A percentile compares a stretch with the other conserved stretches of the same genome.
These are phyloP conservation scores for Irpex sp. DNA, from an alignment of 1,284 basidiomycete genomes.

Conservation along the genomic window DNA sequence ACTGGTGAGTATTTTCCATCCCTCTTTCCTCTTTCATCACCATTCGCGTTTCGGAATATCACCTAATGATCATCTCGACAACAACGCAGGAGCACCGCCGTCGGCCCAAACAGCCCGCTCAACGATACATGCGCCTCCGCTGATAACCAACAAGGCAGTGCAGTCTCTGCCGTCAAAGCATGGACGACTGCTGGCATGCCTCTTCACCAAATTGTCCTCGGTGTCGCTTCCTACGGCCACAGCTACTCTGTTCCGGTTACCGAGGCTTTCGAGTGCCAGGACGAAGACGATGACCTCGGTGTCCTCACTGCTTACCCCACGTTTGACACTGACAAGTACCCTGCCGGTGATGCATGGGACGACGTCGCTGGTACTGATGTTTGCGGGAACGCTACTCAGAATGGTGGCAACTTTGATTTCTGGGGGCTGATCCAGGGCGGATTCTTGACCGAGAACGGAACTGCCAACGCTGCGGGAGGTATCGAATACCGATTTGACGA, in stretches of 20 bases:
- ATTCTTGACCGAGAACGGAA: constrained; percentile 51
- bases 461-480: constrained; percentile 33
- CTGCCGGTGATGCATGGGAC: constrained; percentile 57
- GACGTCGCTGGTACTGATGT: constrained; percentile 42
- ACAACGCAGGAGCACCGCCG: constrained; percentile 33
- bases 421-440: constrained; percentile 54
- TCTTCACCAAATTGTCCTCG: constrained; percentile 74
- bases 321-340: constrained; percentile 42
- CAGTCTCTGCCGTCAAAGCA: constrained; percentile 63
- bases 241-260: constrained; percentile 45
- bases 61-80: neutral
- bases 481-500: constrained; percentile 54
- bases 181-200: constrained; percentile 84
- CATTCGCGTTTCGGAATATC: neutral
- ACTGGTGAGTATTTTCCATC: constrained; percentile 12
- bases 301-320: constrained; percentile 44
- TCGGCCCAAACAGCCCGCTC: constrained; percentile 83
- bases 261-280: constrained; percentile 33
- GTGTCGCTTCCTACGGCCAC: constrained; percentile 77
- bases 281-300: constrained; percentile 17
- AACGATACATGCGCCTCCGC: constrained; percentile 69
- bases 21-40: neutral
- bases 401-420: constrained; percentile 55
- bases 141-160: constrained; percentile 68
- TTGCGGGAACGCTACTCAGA: constrained; percentile 44